A percentile compares a stretch with the other conserved stretches of the same genome.
These are phyloP conservation scores for Aspergillus glaucus DNA, from an alignment of 2,329 filamentous ascomycete species.

Conservation along the genomic window DNA sequence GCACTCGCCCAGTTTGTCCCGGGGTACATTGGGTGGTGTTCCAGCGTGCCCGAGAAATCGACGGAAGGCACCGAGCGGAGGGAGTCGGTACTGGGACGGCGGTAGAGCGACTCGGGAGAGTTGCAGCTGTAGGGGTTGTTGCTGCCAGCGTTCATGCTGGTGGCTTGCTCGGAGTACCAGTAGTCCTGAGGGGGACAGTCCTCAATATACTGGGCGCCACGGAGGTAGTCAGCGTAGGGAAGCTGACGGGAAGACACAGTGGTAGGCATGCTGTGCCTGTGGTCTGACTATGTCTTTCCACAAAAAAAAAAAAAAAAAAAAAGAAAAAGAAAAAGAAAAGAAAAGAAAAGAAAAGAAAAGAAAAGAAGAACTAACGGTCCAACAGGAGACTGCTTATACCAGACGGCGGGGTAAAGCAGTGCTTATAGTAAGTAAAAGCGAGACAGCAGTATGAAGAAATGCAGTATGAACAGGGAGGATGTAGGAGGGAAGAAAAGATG, in stretches of 20 bases:
- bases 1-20: conserved; percentile 4
- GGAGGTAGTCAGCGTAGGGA: conserved; percentile 3
- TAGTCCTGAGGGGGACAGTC: conserved; percentile 9
- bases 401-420: conserved; percentile 4
- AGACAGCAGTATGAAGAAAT: not conserved
- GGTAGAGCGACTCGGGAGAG: conserved; percentile 6
- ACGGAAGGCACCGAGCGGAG: conserved; percentile 15
- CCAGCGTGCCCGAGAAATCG: conserved; percentile 19
- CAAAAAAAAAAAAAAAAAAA: no score
- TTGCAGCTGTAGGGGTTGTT: conserved; percentile 23
- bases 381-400: not conserved
- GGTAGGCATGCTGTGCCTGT: conserved; percentile 5
- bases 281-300: not conserved
- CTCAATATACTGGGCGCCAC: conserved; percentile 18
- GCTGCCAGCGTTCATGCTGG: conserved; percentile 6
- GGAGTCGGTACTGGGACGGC: not conserved
- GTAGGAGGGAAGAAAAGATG: not conserved
- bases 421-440: not conserved
- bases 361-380: no score
- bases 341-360: no score
- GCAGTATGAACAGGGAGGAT: not conserved
- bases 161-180: not conserved
- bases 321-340: no score
- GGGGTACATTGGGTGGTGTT: conserved; percentile 21
- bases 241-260: no score